phyloP scores from a whole-genome alignment of 495 filamentous ascomycete species.

The Acidomyces sp. region DNA sequence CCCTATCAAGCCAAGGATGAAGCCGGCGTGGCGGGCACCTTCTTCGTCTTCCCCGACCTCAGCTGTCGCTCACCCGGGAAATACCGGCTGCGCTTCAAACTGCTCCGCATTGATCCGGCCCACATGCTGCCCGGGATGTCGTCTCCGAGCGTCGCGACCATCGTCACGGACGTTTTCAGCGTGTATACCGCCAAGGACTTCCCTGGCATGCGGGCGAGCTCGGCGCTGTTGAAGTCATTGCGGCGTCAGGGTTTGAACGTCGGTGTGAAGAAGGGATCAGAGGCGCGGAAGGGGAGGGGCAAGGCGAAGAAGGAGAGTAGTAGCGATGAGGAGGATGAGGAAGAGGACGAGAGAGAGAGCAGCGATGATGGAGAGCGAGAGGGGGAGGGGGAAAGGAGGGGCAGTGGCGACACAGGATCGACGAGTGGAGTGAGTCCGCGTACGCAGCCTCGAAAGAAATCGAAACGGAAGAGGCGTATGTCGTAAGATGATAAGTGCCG shows the following conservation, averaged over 20 bases:
- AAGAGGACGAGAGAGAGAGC: slow-evolving; percentile 34
- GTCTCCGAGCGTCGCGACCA: slow-evolving; percentile 49
- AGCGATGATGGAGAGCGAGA: too few species aligned
- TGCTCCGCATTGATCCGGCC: slow-evolving; percentile 61
- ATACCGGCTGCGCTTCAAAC: slow-evolving; percentile 73
- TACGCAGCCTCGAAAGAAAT: not conserved
- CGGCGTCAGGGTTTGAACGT: slow-evolving; percentile 66
- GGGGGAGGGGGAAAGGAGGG: slow-evolving; percentile 5
- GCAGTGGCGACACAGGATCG: not conserved
- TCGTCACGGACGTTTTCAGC: slow-evolving; percentile 66
- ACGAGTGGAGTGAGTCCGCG: slow-evolving; percentile 6
- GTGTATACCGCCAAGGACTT: slow-evolving; percentile 97
- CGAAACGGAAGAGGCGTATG: slow-evolving; percentile 8
- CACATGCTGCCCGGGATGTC: slow-evolving; percentile 33
- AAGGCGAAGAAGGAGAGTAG: slow-evolving; percentile 30
- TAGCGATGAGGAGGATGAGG: slow-evolving; percentile 32
- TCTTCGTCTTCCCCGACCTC: slow-evolving; percentile 92
- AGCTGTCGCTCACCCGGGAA: slow-evolving; percentile 76
- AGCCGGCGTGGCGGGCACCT: slow-evolving; percentile 56
- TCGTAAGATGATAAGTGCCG: too few species aligned
- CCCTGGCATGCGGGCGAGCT: slow-evolving; percentile 75
- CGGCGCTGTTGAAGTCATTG: slow-evolving; percentile 51
- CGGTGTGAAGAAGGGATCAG: slow-evolving; percentile 72
- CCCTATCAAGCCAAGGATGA: slow-evolving; percentile 60
- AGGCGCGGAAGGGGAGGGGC: slow-evolving; percentile 36